Base-by-base conservation (phyloP, 805 yeast species). In the Metschnikowia lochheadii region DNA sequence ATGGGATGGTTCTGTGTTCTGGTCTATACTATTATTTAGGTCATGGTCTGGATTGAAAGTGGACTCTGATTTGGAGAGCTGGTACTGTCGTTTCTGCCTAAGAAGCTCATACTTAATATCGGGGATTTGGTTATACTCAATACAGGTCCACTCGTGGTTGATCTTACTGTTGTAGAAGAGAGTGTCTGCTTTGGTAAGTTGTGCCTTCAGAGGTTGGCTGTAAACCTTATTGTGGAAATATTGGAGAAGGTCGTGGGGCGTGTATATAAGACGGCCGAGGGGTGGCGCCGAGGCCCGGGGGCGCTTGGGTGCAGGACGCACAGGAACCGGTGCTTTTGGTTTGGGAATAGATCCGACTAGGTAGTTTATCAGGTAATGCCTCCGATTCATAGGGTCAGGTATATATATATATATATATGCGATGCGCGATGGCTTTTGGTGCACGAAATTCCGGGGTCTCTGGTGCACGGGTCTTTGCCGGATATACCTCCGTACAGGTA, bases 81-180 rank as follows among this genome's bases (percentile, higher is more conserved):
- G 45, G 26, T n/a, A 6, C 42, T 46, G 40, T 36, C 62, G 52
- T 43, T 63, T 58, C 7, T 51, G 38, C 2, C 50, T 40, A 17
- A 62, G 53, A 2, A 45, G 55, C 39, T 70, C 61, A 49, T 68
- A 69, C 49, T 67, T 67, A 39, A 81, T 76, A 34, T 82, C 85
- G 0, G 89, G 92, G 4, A 85, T 80, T 18, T 81, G 78, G 11
- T 67, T 56, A 52, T 78, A 83, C 5, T 40, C 21, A 69, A 63
- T 6, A 74, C 77, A 18, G 79, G 85, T 77, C 89, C 90, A 85
- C 56, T 84, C 87, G 39, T 80, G 69, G 20, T 65, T 63, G 2
- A 79, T 72, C 17, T 67, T 67, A 0, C 83, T 68, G 2, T 62
- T 62, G 51, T 78, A 75, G 61, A 84, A 81, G 29, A 72, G 56